phyloP scores from a whole-genome alignment of 257 asterid species.

The Handroanthus guayacan region DNA sequence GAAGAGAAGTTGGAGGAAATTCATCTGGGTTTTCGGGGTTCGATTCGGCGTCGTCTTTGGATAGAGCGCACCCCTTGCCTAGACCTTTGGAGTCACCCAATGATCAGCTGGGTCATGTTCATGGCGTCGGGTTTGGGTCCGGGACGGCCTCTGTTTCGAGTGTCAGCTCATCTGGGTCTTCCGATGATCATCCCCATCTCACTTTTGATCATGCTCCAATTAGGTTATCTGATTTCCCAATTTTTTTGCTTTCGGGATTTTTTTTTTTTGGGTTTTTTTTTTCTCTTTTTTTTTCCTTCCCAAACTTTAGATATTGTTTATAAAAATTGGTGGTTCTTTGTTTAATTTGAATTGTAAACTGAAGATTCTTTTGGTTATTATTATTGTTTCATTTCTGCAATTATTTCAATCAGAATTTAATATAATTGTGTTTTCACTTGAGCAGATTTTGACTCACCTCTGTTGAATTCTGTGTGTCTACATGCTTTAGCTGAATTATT shows the following conservation, averaged over 20 bases:
- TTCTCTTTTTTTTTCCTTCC: background rate
- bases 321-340: too few relatives aligned
- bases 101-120: constrained; percentile 44
- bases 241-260: background rate
- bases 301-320: too few relatives aligned
- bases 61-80: constrained; percentile 76
- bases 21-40: constrained; percentile 86
- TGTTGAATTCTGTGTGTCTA: too few relatives aligned
- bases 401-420: too few relatives aligned
- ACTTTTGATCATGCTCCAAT: constrained; percentile 54
- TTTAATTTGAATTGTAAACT: too few relatives aligned
- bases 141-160: constrained; percentile 88
- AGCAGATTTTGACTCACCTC: too few relatives aligned
- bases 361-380: too few relatives aligned
- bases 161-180: constrained; percentile 80
- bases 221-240: constrained; percentile 49
- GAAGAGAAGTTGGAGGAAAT: constrained; percentile 43
- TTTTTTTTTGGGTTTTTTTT: background rate
- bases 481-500: too few relatives aligned
- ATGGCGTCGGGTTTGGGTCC: constrained; percentile 56
- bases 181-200: constrained; percentile 66
- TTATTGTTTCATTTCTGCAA: too few relatives aligned
- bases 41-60: constrained; percentile 76
- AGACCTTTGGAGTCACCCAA: constrained; percentile 55
- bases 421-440: too few relatives aligned